Percentiles rank a stretch among this genome's conserved stretches.
phyloP scores from a whole-genome alignment of 805 yeast species.

The Monosporozyma solicola region DNA sequence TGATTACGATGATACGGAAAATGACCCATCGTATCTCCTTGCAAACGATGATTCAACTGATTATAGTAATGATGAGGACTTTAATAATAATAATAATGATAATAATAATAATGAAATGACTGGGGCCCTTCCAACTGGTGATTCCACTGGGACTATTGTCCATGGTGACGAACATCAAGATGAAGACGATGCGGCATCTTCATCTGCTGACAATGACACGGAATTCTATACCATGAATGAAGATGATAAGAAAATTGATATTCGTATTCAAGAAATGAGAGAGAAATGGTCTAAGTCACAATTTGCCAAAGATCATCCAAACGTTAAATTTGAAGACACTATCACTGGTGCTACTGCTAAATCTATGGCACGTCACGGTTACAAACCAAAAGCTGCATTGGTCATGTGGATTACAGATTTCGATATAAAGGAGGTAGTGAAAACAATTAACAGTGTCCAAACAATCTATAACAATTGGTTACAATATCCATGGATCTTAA shows the following conservation, averaged over 20 bases:
- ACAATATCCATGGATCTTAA: slow-evolving; percentile 87
- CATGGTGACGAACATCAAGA: neutral
- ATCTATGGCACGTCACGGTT: slow-evolving; percentile 8
- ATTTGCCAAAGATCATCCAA: neutral
- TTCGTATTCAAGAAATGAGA: neutral
- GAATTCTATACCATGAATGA: neutral
- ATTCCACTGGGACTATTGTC: neutral
- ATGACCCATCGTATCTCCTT: too few species aligned
- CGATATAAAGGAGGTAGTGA: slow-evolving; percentile 47
- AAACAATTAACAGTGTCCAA: slow-evolving; percentile 61
- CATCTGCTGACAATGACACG: neutral
- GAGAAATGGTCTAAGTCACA: neutral
- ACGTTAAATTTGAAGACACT: slow-evolving; percentile 1
- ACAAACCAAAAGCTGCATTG: slow-evolving; percentile 25
- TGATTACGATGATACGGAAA: neutral
- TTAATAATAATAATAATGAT: neutral
- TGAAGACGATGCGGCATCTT: neutral
- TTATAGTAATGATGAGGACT: neutral
- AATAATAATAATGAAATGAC: neutral
- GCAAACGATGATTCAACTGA: too few species aligned
- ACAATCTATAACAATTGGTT: slow-evolving; percentile 67
- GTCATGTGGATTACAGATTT: slow-evolving; percentile 43
- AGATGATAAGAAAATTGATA: neutral
- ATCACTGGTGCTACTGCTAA: slow-evolving; percentile 1
- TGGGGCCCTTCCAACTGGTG: neutral